Conservation (phyloP, 2,329 filamentous ascomycete species). For the Diaporthe sp. region DNA sequence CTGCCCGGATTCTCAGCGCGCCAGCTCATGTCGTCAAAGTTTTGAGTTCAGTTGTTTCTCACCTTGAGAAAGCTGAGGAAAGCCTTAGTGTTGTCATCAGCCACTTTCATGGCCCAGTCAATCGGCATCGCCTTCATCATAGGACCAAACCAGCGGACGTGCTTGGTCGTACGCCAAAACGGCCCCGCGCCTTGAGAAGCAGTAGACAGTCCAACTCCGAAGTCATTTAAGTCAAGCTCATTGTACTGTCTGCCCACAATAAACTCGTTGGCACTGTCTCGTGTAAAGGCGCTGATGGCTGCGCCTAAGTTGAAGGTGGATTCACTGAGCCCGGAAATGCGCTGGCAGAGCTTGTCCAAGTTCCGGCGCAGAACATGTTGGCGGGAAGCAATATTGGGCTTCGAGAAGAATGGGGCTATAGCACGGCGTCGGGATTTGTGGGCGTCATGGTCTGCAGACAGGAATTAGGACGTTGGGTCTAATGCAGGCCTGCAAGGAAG, state of each 20-base stretch:
- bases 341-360: conserved; percentile 36
- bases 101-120: conserved; percentile 35
- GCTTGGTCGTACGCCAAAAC: conserved; percentile 44
- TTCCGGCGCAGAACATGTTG: conserved; percentile 29
- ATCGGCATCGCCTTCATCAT: conserved; percentile 39
- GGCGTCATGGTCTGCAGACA: conserved; percentile 22
- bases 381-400: conserved; percentile 12
- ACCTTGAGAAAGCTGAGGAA: conserved; percentile 26
- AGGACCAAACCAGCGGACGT: conserved; percentile 43
- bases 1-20: not conserved
- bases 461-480: not conserved
- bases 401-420: conserved; percentile 26
- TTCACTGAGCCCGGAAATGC: conserved; percentile 10
- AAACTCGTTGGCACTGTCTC: conserved; percentile 43
- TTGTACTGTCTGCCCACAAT: conserved; percentile 39
- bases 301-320: conserved; percentile 40
- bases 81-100: conserved; percentile 30
- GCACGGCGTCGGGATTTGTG: conserved; percentile 34
- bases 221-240: conserved; percentile 40
- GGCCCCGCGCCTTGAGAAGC: conserved; percentile 36
- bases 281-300: conserved; percentile 40
- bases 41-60: not conserved
- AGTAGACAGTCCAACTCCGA: conserved; percentile 34
- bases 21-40: not conserved
- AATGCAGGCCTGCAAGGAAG: not conserved